A percentile compares a stretch with the other conserved stretches of the same genome.
Evolutionary conservation across 2,329 filamentous ascomycete species (phyloP).

Genomic region (Colletotrichum horii): DNA sequence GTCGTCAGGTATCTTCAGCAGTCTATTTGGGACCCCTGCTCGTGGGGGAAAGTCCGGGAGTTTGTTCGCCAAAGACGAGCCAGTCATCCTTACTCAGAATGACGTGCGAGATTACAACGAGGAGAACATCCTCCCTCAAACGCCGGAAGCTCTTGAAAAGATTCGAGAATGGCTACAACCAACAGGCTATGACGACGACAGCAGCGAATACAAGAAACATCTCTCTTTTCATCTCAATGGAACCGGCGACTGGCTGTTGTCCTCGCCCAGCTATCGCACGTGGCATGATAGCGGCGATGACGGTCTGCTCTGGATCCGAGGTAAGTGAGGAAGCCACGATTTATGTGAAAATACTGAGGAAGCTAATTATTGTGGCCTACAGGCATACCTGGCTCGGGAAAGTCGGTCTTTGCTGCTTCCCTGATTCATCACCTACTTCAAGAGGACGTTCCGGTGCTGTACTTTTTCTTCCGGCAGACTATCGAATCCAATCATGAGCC

Average conservation of each 20-base stretch:
- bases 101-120: neutral
- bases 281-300: constrained; percentile 24
- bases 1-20: neutral
- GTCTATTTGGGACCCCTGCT: neutral
- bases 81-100: neutral
- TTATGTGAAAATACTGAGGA: neutral
- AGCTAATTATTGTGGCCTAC: neutral
- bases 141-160: neutral
- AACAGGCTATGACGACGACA: constrained; percentile 25
- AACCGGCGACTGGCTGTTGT: constrained; percentile 29
- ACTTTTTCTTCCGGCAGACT: constrained; percentile 45
- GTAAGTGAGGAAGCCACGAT: neutral
- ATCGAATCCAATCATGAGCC: constrained; percentile 39
- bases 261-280: constrained; percentile 19
- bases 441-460: constrained; percentile 32
- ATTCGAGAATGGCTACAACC: constrained; percentile 12
- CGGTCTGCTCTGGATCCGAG: constrained; percentile 34
- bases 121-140: neutral
- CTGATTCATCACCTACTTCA: neutral
- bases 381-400: constrained; percentile 40
- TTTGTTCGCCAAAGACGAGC: neutral
- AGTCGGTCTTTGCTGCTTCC: constrained; percentile 1
- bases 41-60: neutral
- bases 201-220: constrained; percentile 29
- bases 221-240: constrained; percentile 24